Base-by-base conservation (phyloP, 441 rosid species). In the Euphorbia corollata region DNA sequence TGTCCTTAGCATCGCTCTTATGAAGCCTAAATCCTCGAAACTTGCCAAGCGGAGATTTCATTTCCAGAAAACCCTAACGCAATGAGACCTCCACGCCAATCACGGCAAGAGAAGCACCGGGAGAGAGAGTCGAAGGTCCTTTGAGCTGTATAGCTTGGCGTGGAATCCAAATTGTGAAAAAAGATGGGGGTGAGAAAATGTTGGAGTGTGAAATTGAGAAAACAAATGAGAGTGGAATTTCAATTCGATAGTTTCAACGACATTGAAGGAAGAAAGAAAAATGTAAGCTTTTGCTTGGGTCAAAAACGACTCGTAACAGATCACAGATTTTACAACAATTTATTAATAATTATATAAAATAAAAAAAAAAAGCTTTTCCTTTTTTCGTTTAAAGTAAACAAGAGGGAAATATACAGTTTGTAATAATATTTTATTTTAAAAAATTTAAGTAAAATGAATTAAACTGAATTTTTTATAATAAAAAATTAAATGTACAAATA, bases 31-130 rank as follows among this genome's bases (percentile, higher is more conserved):
- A 86, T 73, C 81, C 84, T 77, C 79, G 83, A 58, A 92, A 74
- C 85, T 85, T 90, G 32, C 74, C 82, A 19, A 93, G 72, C 62
- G 91, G 78, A 68, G 96, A 79, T 83, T 83, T 94, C 99, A 94
- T 94, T 76, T 70, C 81, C 38, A 48, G 18, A 38, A 73, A 73
- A 70, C 77, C 77, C 80, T 77, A 70, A 75, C 48, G 47, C 56
- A 27, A 53, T n/a, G 63, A 64, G 5, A 16, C 64, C 8, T 41
- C 16, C 51, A 36, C 41, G 32, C 39, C 27, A 38, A 11, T 13
- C 34, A 38, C 51, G 12, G 41, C 20, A 16, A 24, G 22, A 19
- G 59, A 45, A 27, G 24, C 4, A 12, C 36, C 18, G 23, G 6
- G n/a, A 58, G 56, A 24, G 34, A 60, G 24, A 20, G 38, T 34